phyloP scores from a whole-genome alignment of 495 filamentous ascomycete species.

The Xylaria curta region DNA sequence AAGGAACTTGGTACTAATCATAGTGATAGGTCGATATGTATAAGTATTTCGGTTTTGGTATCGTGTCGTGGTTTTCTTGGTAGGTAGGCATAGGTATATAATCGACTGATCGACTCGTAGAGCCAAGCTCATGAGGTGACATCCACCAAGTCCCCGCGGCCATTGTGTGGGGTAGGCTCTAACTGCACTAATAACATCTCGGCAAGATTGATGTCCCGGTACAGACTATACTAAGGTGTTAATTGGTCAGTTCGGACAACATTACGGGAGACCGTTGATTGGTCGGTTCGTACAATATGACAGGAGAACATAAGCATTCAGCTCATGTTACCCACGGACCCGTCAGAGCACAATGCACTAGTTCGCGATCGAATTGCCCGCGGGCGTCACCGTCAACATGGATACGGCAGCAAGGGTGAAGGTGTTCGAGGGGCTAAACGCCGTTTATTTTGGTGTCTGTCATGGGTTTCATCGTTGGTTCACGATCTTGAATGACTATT shows the following conservation, averaged over 20 bases:
- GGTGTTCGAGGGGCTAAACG: background rate
- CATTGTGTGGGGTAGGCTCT: background rate
- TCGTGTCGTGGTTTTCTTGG: too few relatives aligned
- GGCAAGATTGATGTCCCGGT: background rate
- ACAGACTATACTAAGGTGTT: background rate
- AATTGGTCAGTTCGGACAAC: conserved; percentile 15
- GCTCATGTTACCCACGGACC: too few relatives aligned
- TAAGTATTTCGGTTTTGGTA: too few relatives aligned
- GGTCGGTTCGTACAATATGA: too few relatives aligned
- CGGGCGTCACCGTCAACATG: background rate
- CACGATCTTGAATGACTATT: background rate
- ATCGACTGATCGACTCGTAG: too few relatives aligned
- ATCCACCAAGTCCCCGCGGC: background rate
- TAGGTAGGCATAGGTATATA: too few relatives aligned
- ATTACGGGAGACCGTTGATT: background rate
- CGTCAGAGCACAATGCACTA: too few relatives aligned
- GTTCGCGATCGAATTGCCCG: background rate
- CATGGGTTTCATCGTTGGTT: background rate
- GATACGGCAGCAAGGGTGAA: background rate
- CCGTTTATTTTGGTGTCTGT: background rate
- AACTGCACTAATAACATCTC: background rate
- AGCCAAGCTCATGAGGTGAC: too few relatives aligned
- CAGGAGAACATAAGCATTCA: too few relatives aligned
- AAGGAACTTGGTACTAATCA: too few relatives aligned
- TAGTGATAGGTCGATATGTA: too few relatives aligned